phyloP scores from a whole-genome alignment of 2,329 filamentous ascomycete genomes.

The Samsoniella hepiali region DNA sequence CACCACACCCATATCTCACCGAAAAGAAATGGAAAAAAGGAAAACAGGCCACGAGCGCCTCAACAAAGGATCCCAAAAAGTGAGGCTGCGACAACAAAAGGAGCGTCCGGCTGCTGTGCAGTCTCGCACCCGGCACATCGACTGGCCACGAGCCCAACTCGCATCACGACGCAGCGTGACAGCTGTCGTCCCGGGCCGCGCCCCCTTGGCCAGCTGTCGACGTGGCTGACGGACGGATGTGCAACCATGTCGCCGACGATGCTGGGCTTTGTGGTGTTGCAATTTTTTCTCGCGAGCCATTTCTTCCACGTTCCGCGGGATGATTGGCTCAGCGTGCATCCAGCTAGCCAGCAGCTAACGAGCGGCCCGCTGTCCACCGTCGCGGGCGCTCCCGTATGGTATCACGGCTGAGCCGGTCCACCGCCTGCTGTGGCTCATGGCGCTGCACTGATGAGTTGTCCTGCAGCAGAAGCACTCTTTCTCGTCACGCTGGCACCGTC shows the following conservation, averaged over 20 bases:
- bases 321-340: constrained; percentile 2
- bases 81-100: constrained; percentile 3
- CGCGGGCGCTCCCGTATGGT: constrained; percentile 18
- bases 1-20: constrained; percentile 5
- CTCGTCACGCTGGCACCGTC: constrained; percentile 12
- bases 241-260: not conserved
- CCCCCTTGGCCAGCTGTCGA: constrained; percentile 10
- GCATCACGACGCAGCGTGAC: constrained; percentile 11
- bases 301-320: not conserved
- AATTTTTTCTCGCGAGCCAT: not conserved
- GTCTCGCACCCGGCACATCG: not conserved
- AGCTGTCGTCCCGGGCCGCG: constrained; percentile 7
- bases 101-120: not conserved
- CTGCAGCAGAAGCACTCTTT: constrained; percentile 17
- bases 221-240: constrained; percentile 10
- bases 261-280: constrained; percentile 3
- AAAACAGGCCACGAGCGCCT: not conserved
- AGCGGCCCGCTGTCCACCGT: constrained; percentile 16
- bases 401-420: constrained; percentile 7
- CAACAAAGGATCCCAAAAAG: constrained; percentile 7
- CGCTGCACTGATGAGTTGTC: constrained; percentile 20
- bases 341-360: constrained; percentile 13
- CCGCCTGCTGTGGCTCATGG: constrained; percentile 11
- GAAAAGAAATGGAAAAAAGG: too few relatives aligned
- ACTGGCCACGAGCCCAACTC: constrained; percentile 11